These are phyloP conservation scores for Knoxdaviesia proteae DNA, from an alignment of 2,329 filamentous ascomycete genomes.

Conservation along the genomic window DNA sequence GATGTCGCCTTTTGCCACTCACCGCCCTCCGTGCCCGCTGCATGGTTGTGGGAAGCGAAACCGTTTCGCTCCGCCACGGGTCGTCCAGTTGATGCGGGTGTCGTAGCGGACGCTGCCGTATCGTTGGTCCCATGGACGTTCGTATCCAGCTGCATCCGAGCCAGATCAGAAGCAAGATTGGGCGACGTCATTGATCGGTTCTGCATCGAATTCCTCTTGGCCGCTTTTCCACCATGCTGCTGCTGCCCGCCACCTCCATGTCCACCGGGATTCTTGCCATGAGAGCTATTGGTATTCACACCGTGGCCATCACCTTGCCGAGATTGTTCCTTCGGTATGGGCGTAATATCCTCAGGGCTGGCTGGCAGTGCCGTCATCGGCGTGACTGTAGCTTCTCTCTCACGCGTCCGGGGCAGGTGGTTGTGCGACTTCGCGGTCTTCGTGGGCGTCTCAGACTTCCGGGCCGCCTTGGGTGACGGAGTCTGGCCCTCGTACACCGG, in stretches of 20 bases:
- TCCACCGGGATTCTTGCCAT: too few species aligned
- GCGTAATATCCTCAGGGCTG: neutral
- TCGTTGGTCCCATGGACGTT: too few species aligned
- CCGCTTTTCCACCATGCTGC: slow-evolving; percentile 5
- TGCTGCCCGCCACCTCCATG: neutral
- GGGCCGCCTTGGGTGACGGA: slow-evolving; percentile 42
- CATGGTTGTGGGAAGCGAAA: slow-evolving; percentile 8
- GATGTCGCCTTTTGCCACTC: slow-evolving; percentile 34
- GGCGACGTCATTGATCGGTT: neutral
- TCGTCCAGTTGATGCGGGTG: slow-evolving; percentile 22
- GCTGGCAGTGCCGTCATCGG: too few species aligned
- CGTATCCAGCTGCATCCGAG: too few species aligned
- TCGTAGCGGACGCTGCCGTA: too few species aligned
- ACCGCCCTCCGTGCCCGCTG: slow-evolving; percentile 14
- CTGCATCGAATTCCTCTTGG: slow-evolving; percentile 4
- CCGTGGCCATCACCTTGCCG: neutral
- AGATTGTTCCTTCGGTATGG: neutral
- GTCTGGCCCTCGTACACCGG: slow-evolving; percentile 57
- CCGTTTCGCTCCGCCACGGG: slow-evolving; percentile 27
- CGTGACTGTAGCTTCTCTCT: too few species aligned
- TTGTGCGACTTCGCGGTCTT: slow-evolving; percentile 3
- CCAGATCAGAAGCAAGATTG: too few species aligned
- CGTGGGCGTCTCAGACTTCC: slow-evolving; percentile 26
- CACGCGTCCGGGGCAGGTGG: too few species aligned
- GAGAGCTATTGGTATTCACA: slow-evolving; percentile 3